Evolutionary conservation across 495 filamentous ascomycete genomes (phyloP).

Genomic region (Penicillium taxi): DNA sequence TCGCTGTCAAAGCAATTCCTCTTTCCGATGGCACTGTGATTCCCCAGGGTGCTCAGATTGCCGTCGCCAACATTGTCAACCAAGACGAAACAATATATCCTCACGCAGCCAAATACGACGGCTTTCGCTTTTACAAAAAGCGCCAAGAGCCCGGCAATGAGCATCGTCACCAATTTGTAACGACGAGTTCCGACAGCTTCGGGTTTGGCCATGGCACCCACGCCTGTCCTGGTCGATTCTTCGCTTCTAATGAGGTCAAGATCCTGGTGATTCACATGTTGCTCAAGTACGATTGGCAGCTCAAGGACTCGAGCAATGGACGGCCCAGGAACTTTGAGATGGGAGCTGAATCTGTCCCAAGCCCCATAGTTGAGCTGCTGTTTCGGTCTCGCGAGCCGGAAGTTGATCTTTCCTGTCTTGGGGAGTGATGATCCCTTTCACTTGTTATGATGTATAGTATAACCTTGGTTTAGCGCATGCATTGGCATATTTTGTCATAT

Average conservation of each 20-base stretch:
- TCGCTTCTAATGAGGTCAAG: slow-evolving; percentile 44
- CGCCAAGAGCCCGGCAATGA: slow-evolving; percentile 37
- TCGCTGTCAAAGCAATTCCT: slow-evolving; percentile 21
- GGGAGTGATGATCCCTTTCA: slow-evolving; percentile 7
- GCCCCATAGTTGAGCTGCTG: slow-evolving; percentile 25
- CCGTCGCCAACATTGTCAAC: slow-evolving; percentile 22
- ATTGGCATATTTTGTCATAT: too few species aligned
- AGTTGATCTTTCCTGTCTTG: slow-evolving; percentile 21
- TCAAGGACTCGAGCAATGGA: slow-evolving; percentile 15
- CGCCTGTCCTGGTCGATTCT: slow-evolving; percentile 49
- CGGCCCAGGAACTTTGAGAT: slow-evolving; percentile 21
- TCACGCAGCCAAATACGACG: slow-evolving; percentile 37
- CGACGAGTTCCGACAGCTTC: slow-evolving; percentile 35
- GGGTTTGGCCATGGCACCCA: slow-evolving; percentile 45
- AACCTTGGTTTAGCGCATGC: too few species aligned
- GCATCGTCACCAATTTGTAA: slow-evolving; percentile 36
- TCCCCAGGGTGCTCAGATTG: slow-evolving; percentile 28
- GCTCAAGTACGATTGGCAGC: slow-evolving; percentile 48
- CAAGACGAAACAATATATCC: slow-evolving; percentile 37
- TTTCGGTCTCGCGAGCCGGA: slow-evolving; percentile 23
- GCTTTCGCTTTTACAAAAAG: slow-evolving; percentile 39
- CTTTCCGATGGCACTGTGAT: slow-evolving; percentile 30
- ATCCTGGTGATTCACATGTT: slow-evolving; percentile 38
- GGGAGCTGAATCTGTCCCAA: slow-evolving; percentile 22
- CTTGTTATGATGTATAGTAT: too few species aligned